Evolutionary conservation across 2,329 filamentous ascomycete species (phyloP).

Genomic region (Pseudocercospora pini-densiflorae): DNA sequence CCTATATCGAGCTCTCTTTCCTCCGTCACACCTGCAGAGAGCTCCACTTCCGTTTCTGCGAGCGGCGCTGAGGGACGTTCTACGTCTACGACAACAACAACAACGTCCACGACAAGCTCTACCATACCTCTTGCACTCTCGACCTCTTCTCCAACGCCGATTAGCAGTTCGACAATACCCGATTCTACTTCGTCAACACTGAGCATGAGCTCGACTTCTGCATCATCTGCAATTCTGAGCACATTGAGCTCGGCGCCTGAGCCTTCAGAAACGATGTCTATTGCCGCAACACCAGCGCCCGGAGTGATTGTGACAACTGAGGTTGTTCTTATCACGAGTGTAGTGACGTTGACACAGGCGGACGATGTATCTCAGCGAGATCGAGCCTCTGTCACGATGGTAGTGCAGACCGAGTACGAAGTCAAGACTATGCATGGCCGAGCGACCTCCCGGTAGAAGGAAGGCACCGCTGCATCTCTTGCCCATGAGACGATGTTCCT

Average conservation of each 20-base stretch:
- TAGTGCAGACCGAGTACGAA: not conserved
- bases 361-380: not conserved
- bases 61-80: slow-evolving; percentile 26
- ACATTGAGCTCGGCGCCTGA: too few relatives aligned
- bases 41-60: slow-evolving; percentile 26
- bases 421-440: not conserved
- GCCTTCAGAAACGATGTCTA: not conserved
- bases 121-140: not conserved
- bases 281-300: not conserved
- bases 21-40: slow-evolving; percentile 25
- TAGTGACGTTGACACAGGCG: not conserved
- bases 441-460: not conserved
- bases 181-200: not conserved
- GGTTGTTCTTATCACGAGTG: slow-evolving; percentile 4
- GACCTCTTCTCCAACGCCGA: not conserved
- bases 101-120: slow-evolving; percentile 12
- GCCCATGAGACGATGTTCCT: not conserved
- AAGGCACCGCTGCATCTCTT: not conserved
- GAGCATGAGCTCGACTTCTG: not conserved
- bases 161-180: not conserved
- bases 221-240: not conserved
- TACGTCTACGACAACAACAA: slow-evolving; percentile 18
- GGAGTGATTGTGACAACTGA: not conserved
- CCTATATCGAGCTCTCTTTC: slow-evolving; percentile 20
- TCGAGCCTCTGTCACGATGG: not conserved